Percentiles rank a stretch among this genome's conserved stretches.
Evolutionary conservation across 176 grass and related monocot species (phyloP).

Genomic region (Phyllostachys edulis): DNA sequence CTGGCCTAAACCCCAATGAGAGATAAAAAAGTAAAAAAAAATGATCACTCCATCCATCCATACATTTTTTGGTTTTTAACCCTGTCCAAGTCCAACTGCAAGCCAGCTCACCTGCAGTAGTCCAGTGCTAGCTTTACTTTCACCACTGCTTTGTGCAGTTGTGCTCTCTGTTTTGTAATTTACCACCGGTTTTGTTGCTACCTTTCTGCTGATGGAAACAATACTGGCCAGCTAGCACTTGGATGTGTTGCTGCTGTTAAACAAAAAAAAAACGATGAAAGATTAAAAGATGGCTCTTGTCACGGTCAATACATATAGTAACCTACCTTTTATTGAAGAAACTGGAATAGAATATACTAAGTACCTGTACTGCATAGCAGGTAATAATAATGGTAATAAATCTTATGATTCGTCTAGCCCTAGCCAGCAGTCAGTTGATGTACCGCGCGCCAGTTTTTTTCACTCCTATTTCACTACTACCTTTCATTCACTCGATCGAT

Average conservation of each 20-base stretch:
- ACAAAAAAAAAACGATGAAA: not conserved
- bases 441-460: not conserved
- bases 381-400: not conserved
- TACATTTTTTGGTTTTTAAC: not conserved
- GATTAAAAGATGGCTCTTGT: not conserved
- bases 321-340: not conserved
- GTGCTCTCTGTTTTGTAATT: not conserved
- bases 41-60: not conserved
- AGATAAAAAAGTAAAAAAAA: not conserved
- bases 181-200: not conserved
- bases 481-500: not conserved
- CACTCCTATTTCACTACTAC: not conserved
- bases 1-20: not conserved
- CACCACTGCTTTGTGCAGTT: not conserved
- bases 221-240: not conserved
- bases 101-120: slow-evolving; percentile 21
- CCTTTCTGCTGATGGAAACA: not conserved
- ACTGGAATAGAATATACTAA: not conserved
- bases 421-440: not conserved
- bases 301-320: not conserved
- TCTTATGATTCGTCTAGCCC: not conserved
- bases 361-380: not conserved
- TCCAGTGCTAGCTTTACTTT: not conserved
- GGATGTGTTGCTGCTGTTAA: not conserved
- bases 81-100: not conserved